Percentiles rank a stretch among this genome's conserved stretches.
These are phyloP conservation scores for Spirogloea muscicola DNA, from an alignment of 139 green algal genomes.

Conservation along the genomic window DNA sequence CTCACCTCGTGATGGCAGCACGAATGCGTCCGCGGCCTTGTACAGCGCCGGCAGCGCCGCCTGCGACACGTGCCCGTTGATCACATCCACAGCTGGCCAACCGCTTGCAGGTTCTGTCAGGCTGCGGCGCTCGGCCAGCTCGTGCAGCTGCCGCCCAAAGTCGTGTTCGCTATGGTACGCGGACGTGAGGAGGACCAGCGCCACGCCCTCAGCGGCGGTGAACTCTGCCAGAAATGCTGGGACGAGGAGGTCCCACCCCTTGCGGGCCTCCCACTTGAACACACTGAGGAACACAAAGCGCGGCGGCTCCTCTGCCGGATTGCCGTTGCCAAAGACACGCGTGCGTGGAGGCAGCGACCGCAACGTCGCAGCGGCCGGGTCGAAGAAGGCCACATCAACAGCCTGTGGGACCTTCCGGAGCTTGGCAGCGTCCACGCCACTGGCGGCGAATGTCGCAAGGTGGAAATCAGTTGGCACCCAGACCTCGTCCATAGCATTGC, in stretches of 20 bases:
- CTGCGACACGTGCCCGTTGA: constrained; percentile 30
- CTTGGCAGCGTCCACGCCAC: constrained; percentile 33
- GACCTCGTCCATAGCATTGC: constrained; percentile 46
- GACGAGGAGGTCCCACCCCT: constrained; percentile 65
- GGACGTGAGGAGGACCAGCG: constrained; percentile 44
- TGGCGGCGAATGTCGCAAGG: constrained; percentile 39
- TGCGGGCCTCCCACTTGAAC: constrained; percentile 73
- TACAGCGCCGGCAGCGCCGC: constrained; percentile 46
- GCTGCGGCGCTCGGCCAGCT: background rate
- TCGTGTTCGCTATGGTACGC: constrained; percentile 34
- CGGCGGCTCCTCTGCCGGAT: background rate
- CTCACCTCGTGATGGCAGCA: constrained; percentile 65
- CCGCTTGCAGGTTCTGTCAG: constrained; percentile 12
- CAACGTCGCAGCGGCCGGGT: background rate
- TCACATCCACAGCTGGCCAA: constrained; percentile 18
- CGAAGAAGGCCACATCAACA: constrained; percentile 39
- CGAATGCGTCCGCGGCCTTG: constrained; percentile 67
- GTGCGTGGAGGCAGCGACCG: background rate
- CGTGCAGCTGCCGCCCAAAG: constrained; percentile 30
- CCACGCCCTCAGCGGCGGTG: constrained; percentile 28
- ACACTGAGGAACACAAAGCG: constrained; percentile 60
- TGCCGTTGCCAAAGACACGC: too few species aligned
- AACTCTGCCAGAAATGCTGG: constrained; percentile 57
- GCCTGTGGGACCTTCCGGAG: constrained; percentile 28
- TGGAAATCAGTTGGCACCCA: constrained; percentile 56